Percentiles rank a stretch among this genome's conserved stretches.
Conservation (phyloP, 2,329 filamentous ascomycete genomes). For the Thyridium curvatum region DNA sequence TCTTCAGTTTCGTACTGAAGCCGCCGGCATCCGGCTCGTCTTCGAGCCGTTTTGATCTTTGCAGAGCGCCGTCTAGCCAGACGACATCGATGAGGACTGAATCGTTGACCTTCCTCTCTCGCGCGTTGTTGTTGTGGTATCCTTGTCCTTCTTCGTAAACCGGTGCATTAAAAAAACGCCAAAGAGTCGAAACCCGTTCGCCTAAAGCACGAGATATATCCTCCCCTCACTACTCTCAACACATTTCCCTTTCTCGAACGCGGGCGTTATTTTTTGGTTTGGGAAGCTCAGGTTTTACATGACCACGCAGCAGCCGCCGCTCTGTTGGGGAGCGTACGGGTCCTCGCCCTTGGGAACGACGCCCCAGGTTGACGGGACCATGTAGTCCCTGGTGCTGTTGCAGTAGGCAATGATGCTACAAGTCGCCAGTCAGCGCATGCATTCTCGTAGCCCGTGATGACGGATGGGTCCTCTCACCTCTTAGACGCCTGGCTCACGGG, state of each 20-base stretch:
- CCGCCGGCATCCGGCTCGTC: no score
- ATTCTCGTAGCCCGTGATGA: not conserved
- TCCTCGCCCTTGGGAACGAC: conserved; percentile 91
- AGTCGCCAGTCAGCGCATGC: conserved; percentile 9
- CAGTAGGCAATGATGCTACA: conserved; percentile 93
- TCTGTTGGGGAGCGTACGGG: conserved; percentile 95
- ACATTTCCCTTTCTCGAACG: conserved; percentile 1
- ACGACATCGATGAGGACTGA: no score
- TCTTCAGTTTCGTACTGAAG: no score
- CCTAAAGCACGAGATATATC: no score
- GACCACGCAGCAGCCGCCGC: conserved; percentile 85
- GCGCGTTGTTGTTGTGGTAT: no score
- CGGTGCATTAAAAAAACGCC: no score
- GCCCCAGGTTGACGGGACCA: conserved; percentile 97
- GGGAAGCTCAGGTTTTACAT: no score
- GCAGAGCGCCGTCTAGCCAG: no score
- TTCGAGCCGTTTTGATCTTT: no score
- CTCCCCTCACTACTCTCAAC: not conserved
- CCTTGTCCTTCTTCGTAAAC: no score
- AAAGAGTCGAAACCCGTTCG: no score
- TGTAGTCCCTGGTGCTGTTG: conserved; percentile 96
- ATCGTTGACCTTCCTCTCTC: no score
- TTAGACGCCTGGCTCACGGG: conserved; percentile 90
- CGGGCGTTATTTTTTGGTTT: conserved; percentile 7
- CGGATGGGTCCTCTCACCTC: conserved; percentile 53